Evolutionary conservation across 1,284 basidiomycete genomes (phyloP).

Genomic region (Cutaneotrichosporon sp.): DNA sequence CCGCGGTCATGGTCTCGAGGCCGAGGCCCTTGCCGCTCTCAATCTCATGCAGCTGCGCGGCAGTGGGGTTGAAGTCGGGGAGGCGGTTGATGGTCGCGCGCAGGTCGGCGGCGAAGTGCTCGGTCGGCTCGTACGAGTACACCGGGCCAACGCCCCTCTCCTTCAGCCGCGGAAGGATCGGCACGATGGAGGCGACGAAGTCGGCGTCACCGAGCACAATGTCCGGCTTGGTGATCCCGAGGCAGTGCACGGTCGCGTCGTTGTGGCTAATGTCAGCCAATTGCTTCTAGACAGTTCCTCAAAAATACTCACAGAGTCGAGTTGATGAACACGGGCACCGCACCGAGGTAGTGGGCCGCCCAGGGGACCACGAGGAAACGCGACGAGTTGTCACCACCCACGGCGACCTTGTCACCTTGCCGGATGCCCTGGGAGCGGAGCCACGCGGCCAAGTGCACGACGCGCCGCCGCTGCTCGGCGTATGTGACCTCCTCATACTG

Average conservation of each 20-base stretch:
- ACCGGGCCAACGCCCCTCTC: conserved; percentile 10
- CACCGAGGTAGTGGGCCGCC: conserved; percentile 44
- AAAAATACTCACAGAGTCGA: conserved; percentile 38
- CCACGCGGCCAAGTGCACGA: conserved; percentile 35
- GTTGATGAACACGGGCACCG: conserved; percentile 42
- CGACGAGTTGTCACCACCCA: conserved; percentile 38
- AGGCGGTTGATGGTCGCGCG: not conserved
- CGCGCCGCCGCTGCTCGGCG: conserved; percentile 29
- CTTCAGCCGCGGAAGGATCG: conserved; percentile 6
- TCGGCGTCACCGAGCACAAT: conserved; percentile 40
- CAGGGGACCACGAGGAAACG: conserved; percentile 44
- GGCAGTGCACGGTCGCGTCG: conserved; percentile 34
- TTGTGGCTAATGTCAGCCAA: conserved; percentile 2
- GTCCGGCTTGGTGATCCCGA: conserved; percentile 31
- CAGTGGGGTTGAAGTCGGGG: conserved; percentile 1
- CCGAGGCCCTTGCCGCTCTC: conserved; percentile 14
- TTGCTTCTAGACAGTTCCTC: too few relatives aligned
- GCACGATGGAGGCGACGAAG: conserved; percentile 27
- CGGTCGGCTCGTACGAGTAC: conserved; percentile 13
- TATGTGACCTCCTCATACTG: conserved; percentile 32
- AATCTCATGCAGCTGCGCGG: not conserved
- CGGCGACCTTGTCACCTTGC: conserved; percentile 36
- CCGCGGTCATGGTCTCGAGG: conserved; percentile 25
- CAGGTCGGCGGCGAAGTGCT: not conserved
- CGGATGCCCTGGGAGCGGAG: conserved; percentile 36